Conservation (phyloP, 495 filamentous ascomycete genomes). For the Letharia columbiana region DNA sequence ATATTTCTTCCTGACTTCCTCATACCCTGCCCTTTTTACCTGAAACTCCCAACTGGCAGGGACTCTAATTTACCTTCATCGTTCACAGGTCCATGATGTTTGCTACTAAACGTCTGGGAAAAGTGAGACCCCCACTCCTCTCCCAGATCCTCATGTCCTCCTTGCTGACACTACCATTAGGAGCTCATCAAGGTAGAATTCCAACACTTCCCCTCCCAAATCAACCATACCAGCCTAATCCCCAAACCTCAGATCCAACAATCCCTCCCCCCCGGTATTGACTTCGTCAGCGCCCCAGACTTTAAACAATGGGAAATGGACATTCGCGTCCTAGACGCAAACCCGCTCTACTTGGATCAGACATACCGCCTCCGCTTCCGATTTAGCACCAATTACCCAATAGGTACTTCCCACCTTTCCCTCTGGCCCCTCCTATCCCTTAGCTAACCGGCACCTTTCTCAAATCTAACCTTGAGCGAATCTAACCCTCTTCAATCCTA, state of each 20-base stretch:
- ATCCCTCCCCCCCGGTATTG: slow-evolving; percentile 59
- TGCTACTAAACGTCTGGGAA: slow-evolving; percentile 41
- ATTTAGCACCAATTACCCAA: slow-evolving; percentile 79
- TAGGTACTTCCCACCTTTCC: slow-evolving; percentile 49
- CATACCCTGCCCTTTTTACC: not conserved
- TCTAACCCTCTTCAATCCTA: not conserved
- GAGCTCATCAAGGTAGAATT: slow-evolving; percentile 20
- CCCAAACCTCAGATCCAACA: slow-evolving; percentile 35
- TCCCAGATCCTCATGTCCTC: not conserved
- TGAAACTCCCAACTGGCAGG: not conserved
- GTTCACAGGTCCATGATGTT: slow-evolving; percentile 31
- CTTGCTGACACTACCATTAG: slow-evolving; percentile 1
- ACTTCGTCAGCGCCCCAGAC: slow-evolving; percentile 68
- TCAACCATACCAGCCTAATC: not conserved
- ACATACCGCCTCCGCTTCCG: slow-evolving; percentile 79
- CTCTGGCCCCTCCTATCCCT: not conserved
- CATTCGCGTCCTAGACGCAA: slow-evolving; percentile 80
- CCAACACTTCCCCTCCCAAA: not conserved
- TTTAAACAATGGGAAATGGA: slow-evolving; percentile 90
- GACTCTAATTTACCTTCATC: not conserved
- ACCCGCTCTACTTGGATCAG: slow-evolving; percentile 78
- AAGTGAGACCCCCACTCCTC: slow-evolving; percentile 28
- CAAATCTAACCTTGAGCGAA: too few relatives aligned
- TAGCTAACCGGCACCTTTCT: not conserved
- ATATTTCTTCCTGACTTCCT: not conserved